phyloP scores from a whole-genome alignment of 1,284 basidiomycete genomes.

The Marasmius oreades region DNA sequence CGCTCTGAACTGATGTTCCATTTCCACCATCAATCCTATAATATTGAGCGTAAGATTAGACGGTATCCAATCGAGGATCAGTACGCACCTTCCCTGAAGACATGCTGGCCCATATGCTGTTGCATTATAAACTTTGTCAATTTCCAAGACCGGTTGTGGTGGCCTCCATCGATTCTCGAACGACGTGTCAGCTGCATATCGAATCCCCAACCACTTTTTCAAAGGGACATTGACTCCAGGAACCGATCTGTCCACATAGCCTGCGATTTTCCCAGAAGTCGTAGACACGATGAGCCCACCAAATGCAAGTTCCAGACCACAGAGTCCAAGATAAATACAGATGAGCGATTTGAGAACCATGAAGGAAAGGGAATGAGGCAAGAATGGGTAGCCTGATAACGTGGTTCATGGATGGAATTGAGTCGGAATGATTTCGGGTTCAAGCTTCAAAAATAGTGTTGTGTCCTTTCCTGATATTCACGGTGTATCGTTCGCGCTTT shows the following conservation, averaged over 20 bases:
- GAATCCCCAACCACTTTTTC: constrained; percentile 39
- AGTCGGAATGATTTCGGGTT: too few species aligned
- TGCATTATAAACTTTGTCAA: constrained; percentile 28
- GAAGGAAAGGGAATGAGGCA: too few species aligned
- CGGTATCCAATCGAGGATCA: background rate
- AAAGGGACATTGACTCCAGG: constrained; percentile 23
- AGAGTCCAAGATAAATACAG: too few species aligned
- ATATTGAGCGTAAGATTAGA: background rate
- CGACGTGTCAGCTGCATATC: constrained; percentile 36
- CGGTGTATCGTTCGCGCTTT: too few species aligned
- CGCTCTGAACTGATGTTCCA: constrained; percentile 38
- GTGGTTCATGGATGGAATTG: too few species aligned
- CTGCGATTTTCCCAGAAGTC: constrained; percentile 31
- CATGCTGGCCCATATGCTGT: constrained; percentile 38
- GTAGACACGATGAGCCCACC: constrained; percentile 17
- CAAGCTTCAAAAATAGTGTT: too few species aligned
- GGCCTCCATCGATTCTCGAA: constrained; percentile 38
- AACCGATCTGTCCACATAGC: constrained; percentile 32
- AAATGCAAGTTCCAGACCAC: background rate
- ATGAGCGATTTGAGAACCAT: too few species aligned
- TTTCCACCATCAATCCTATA: constrained; percentile 34
- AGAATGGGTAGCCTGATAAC: too few species aligned
- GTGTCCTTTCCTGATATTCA: too few species aligned
- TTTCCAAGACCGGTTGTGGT: constrained; percentile 26
- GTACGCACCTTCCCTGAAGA: constrained; percentile 34